Percentiles rank a stretch among this genome's conserved stretches.
Conservation (phyloP, 2,329 filamentous ascomycete genomes). For the Epichloe gansuensis region DNA sequence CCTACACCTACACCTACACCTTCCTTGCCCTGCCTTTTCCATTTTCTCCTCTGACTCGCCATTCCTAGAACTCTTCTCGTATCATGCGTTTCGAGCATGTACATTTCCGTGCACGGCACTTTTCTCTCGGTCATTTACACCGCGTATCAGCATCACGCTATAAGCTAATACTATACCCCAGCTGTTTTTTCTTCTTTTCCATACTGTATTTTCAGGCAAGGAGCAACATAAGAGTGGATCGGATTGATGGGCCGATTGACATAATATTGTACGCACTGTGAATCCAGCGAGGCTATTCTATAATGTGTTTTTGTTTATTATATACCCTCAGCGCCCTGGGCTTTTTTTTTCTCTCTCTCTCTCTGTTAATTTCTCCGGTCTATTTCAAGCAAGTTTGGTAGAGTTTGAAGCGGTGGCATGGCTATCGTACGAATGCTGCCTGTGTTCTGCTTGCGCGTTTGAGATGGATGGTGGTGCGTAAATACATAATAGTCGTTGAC, state of each 20-base stretch:
- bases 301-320: conserved; percentile 7
- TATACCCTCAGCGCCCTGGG: conserved; percentile 5
- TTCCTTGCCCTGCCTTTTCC: background rate
- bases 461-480: too few species aligned
- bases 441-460: too few species aligned
- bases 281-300: background rate
- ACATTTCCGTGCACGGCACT: background rate
- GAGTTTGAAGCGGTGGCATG: too few species aligned
- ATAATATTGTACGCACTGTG: background rate
- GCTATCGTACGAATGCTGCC: too few species aligned
- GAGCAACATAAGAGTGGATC: background rate
- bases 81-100: background rate
- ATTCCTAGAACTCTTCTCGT: background rate
- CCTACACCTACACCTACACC: too few species aligned
- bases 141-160: background rate
- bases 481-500: too few species aligned
- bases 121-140: background rate
- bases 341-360: background rate
- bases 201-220: background rate
- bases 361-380: background rate
- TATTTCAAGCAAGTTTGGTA: background rate
- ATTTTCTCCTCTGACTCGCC: background rate
- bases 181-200: background rate
- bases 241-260: background rate
- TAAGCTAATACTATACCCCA: background rate